Evolutionary conservation across 306 rosid species (phyloP).

Genomic region (Corylus avellana): DNA sequence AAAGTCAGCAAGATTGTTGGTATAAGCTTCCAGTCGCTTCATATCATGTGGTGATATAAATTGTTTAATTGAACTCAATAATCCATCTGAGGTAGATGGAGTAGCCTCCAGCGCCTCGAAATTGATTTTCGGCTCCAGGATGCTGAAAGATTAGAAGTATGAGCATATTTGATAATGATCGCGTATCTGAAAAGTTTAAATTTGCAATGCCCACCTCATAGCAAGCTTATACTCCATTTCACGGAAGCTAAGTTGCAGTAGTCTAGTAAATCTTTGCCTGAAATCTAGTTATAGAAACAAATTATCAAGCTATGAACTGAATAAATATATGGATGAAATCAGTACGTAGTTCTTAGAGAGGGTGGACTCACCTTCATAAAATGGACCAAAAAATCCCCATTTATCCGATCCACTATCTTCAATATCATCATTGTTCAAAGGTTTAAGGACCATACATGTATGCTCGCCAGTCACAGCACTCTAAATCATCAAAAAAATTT

Average conservation of each 20-base stretch:
- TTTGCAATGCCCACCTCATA: constrained; percentile 62
- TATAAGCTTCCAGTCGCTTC: constrained; percentile 93
- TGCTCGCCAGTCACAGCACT: constrained; percentile 91
- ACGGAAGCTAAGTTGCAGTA: constrained; percentile 63
- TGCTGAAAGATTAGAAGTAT: constrained; percentile 51
- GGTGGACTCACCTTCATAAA: constrained; percentile 63
- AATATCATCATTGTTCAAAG: constrained; percentile 85
- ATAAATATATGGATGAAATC: neutral
- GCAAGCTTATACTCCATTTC: constrained; percentile 83
- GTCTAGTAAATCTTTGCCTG: constrained; percentile 69
- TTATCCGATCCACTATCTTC: constrained; percentile 63
- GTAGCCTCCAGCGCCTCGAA: constrained; percentile 54
- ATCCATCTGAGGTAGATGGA: constrained; percentile 34
- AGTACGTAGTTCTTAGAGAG: constrained; percentile 18
- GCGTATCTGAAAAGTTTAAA: constrained; percentile 15
- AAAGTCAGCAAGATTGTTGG: constrained; percentile 74
- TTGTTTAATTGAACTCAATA: constrained; percentile 53
- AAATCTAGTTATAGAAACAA: constrained; percentile 55
- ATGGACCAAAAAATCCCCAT: constrained; percentile 72
- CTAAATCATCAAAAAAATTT: constrained; percentile 38
- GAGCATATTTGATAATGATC: constrained; percentile 29
- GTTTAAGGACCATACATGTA: constrained; percentile 83
- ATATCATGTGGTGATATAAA: constrained; percentile 76
- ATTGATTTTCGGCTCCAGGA: constrained; percentile 85
- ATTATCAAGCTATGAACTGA: constrained; percentile 26